Evolutionary conservation across 1,139 yeast genomes (phyloP), one percentile per base, ranked within the genome.

Genomic region (Diutina scorzettiae): DNA sequence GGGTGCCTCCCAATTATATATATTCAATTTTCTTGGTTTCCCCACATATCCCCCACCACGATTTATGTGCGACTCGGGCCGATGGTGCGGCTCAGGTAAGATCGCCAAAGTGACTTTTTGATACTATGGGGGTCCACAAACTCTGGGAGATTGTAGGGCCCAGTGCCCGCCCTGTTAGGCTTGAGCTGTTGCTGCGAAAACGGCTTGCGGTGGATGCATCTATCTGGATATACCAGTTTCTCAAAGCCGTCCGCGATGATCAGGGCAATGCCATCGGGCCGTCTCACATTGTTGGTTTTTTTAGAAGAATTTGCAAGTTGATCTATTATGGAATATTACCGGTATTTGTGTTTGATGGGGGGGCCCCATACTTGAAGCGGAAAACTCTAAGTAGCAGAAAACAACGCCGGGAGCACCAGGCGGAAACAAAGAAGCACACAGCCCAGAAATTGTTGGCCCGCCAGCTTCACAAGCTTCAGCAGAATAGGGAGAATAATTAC

Each of bases 291-390:
- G 82, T 89, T 23, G 99, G 99, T 9, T 93, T 93, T 56, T 91
- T 91, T 58, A 66, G 97, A 49, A 70, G 99, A 45, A 87, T 93
- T 12, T 89, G 98, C 62, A 93, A 93, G 54, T 63, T 93, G 45
- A 60, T 93, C 17, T 93, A 78, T 57, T 85, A 80, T 63, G 98
- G 97, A 0, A 86, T 93, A 27, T 71, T 69, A 44, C 98, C 99
- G 0, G 83, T 93, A 11, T 93, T 93, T 68, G 95, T 93, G 0
- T 93, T 93, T 63, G 99, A 93, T 63, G 99, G 99, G 18, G 96
- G 94, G 1, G 97, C 95, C 0, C 98, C 98, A 0, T 71, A 71
- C 1, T 63, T 91, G 53, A 93, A 93, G 61, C 66, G 80, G 48
- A 76, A 78, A 44, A 89, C 96, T 0, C 81, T 89, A 18, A 66